phyloP scores from a whole-genome alignment of 495 filamentous ascomycete genomes.

The Hypoxylon rickii region DNA sequence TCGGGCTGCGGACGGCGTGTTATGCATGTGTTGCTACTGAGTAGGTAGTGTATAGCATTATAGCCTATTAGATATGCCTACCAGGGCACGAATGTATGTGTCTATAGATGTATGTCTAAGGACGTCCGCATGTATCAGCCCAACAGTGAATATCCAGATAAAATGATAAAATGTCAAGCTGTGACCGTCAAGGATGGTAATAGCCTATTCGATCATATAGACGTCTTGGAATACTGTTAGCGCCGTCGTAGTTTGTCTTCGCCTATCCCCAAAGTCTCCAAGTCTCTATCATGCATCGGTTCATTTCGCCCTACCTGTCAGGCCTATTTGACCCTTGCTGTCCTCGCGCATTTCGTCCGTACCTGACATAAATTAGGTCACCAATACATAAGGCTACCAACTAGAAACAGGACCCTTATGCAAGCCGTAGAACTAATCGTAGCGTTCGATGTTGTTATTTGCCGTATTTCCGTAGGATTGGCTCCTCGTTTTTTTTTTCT shows the following conservation, averaged over 20 bases:
- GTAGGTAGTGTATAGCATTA: background rate
- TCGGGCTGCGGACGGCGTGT: background rate
- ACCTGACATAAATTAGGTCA: slow-evolving; percentile 33
- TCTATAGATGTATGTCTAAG: too few species aligned
- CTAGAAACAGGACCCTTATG: background rate
- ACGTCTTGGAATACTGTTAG: background rate
- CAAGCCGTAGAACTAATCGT: background rate
- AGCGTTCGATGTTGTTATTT: too few species aligned
- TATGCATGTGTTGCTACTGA: too few species aligned
- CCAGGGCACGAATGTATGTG: background rate
- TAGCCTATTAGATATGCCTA: background rate
- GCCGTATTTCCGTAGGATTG: background rate
- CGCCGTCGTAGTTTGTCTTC: background rate
- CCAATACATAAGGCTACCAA: background rate
- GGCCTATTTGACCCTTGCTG: background rate
- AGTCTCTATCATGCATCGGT: slow-evolving; percentile 1
- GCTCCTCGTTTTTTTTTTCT: too few species aligned
- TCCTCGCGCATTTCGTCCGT: slow-evolving; percentile 17
- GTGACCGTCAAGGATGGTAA: background rate
- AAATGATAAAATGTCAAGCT: too few species aligned
- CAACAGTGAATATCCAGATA: too few species aligned
- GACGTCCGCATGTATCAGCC: too few species aligned
- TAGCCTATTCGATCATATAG: background rate
- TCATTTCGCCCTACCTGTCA: slow-evolving; percentile 2
- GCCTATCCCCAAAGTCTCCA: background rate